Conservation (phyloP, 805 yeast genomes). For the Yarrowia keelungensis region DNA sequence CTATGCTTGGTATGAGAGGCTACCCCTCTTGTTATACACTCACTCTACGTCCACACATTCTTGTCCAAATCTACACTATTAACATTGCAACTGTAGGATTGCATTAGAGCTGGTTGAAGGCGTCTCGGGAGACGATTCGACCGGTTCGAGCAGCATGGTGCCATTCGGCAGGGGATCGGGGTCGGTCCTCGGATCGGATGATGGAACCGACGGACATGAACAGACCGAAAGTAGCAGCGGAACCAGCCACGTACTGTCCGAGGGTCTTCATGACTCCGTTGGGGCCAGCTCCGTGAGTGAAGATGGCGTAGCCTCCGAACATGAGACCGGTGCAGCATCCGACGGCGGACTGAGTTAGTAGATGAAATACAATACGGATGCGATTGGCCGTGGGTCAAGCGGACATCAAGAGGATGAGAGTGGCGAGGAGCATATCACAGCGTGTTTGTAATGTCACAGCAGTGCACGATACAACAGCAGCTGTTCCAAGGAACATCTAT, state of each 20-base stretch:
- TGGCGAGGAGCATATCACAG: too few relatives aligned
- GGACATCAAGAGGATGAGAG: background rate
- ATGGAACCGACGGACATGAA: slow-evolving; percentile 94
- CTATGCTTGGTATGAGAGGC: too few relatives aligned
- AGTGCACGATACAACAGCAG: too few relatives aligned
- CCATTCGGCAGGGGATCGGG: slow-evolving; percentile 46
- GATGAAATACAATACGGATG: too few relatives aligned
- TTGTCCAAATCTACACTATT: slow-evolving; percentile 27
- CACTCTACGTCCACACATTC: background rate
- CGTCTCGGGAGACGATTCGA: slow-evolving; percentile 34
- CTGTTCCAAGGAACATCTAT: too few relatives aligned
- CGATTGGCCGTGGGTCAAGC: background rate
- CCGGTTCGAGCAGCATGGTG: slow-evolving; percentile 42
- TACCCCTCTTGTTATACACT: too few relatives aligned
- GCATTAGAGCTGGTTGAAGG: slow-evolving; percentile 39
- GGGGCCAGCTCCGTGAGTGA: slow-evolving; percentile 97
- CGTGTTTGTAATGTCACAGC: too few relatives aligned
- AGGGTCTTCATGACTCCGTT: slow-evolving; percentile 95
- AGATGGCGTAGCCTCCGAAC: slow-evolving; percentile 86
- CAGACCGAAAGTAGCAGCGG: slow-evolving; percentile 92
- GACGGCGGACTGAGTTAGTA: slow-evolving; percentile 60
- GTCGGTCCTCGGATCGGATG: slow-evolving; percentile 49
- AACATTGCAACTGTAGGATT: slow-evolving; percentile 39
- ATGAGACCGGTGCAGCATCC: slow-evolving; percentile 95
- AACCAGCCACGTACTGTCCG: slow-evolving; percentile 95